Conservation (phyloP, 208 protist genomes). For the Tritrichomonas musculus region DNA sequence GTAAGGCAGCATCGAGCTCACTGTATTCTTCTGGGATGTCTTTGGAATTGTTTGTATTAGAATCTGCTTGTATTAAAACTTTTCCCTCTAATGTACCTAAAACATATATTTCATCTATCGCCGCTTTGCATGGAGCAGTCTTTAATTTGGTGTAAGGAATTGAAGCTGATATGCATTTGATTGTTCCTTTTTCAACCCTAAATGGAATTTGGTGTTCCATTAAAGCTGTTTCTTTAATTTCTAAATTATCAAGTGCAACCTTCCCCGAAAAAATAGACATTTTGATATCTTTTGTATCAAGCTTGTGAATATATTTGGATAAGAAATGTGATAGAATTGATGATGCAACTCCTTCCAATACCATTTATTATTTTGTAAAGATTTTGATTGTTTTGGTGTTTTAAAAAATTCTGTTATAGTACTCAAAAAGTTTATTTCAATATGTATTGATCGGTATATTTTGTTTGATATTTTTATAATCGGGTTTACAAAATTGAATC, state of each 20-base stretch:
- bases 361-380: too few species aligned
- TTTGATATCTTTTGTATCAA: not conserved
- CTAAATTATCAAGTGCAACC: not conserved
- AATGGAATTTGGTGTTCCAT: not conserved
- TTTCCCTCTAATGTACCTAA: not conserved
- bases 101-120: not conserved
- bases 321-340: not conserved
- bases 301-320: not conserved
- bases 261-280: not conserved
- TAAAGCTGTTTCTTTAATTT: not conserved
- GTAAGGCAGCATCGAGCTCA: too few species aligned
- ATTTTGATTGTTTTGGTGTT: too few species aligned
- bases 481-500: too few species aligned
- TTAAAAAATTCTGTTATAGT: too few species aligned
- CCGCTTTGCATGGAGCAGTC: not conserved
- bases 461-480: too few species aligned
- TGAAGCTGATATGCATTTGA: not conserved
- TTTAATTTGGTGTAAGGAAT: not conserved
- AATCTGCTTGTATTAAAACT: not conserved
- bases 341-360: not conserved
- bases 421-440: too few species aligned
- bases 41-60: too few species aligned
- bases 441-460: too few species aligned
- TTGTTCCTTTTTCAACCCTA: not conserved
- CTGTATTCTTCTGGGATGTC: too few species aligned